phyloP scores from a whole-genome alignment of 331 rosid species.

The Pyrus hybrid region DNA sequence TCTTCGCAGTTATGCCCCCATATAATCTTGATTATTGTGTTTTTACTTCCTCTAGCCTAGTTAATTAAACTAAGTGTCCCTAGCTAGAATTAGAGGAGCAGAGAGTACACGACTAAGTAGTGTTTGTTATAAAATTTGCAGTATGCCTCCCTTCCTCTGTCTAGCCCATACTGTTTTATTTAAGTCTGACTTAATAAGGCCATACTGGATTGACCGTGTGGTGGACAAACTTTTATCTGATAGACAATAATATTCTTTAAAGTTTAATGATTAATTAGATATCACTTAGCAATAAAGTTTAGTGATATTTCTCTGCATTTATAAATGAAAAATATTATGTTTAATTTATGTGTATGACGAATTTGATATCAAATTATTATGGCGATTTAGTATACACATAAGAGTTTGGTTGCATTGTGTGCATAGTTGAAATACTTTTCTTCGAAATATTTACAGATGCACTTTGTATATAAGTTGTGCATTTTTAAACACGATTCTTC shows the following conservation, averaged over 20 bases:
- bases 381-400: background rate
- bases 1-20: no score
- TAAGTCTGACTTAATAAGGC: background rate
- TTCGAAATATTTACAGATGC: background rate
- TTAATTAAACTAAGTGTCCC: no score
- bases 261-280: no score
- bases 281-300: no score
- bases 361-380: no score
- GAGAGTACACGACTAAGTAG: background rate
- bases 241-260: no score
- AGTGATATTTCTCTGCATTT: no score
- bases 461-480: background rate
- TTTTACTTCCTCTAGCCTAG: no score
- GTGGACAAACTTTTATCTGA: no score
- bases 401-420: background rate
- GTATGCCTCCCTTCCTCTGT: background rate
- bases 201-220: background rate
- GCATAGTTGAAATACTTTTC: background rate
- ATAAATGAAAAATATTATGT: background rate
- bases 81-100: no score
- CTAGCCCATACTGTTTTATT: background rate
- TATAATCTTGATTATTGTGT: no score
- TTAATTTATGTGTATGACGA: rapidly evolving
- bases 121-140: background rate
- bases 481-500: background rate